Percentiles rank a stretch among this genome's conserved stretches.
phyloP scores from a whole-genome alignment of 257 asterid genomes.

The Plantago major region DNA sequence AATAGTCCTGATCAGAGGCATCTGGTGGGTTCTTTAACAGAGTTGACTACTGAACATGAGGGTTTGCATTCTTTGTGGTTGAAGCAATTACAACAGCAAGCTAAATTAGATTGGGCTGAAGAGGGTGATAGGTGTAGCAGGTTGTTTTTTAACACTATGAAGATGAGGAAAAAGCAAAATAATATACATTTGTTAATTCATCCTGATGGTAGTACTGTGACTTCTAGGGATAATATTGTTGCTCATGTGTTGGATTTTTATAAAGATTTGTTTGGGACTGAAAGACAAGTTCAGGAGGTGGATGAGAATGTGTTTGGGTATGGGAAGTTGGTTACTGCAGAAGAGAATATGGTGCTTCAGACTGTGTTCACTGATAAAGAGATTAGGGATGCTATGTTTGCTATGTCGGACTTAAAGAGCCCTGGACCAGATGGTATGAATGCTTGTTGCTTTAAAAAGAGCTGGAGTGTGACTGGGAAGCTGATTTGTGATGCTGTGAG shows the following conservation, averaged over 20 bases:
- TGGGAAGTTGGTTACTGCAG: not conserved
- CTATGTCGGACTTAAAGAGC: not conserved
- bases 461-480: not conserved
- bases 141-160: not conserved
- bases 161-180: not conserved
- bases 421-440: no score
- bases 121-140: not conserved
- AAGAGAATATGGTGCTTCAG: not conserved
- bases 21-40: not conserved
- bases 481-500: not conserved
- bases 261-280: not conserved
- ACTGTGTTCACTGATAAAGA: no score
- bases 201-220: not conserved
- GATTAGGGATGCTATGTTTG: not conserved
- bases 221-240: not conserved
- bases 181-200: not conserved
- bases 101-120: not conserved
- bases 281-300: not conserved
- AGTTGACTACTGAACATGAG: not conserved
- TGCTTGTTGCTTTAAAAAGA: not conserved
- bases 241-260: not conserved
- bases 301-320: not conserved
- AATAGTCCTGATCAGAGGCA: not conserved
- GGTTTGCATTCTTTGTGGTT: not conserved
- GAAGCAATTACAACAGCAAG: not conserved